Base-by-base conservation (phyloP, 129 eudicot genomes). In the Flaveria robusta region DNA sequence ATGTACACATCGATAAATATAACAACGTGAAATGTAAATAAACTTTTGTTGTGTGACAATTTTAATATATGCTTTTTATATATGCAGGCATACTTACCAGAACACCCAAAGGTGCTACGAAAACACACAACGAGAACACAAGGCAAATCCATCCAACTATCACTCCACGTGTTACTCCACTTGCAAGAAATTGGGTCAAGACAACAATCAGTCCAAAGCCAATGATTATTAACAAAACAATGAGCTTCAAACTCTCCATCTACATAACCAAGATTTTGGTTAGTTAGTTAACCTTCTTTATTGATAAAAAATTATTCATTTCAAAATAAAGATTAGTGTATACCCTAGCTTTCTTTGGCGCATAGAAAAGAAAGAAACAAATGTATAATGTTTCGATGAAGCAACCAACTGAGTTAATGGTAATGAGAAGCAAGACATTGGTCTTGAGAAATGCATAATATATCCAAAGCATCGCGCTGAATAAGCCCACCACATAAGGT, bases 401-500 rank as follows among this genome's bases (percentile, higher is more conserved):
- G 72, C 86, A 81, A 14, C 96, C 96, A 46, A 85, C 80, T 0
- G 85, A 81, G 74, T 90, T 90, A 19, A 90, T 90, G 50, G 92
- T 90, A 72, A 87, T 81, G 66, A 90, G 88, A 64, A 90, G 87
- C 62, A 81, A 47, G 12, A 84, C 83, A 45, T 90, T 66, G 68
- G 84, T 24, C 76, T 87, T 86, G 79, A 90, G 84, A 31, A 85
- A 72, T 1, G 92, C 96, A 31, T 87, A 90, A 23, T 87, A 87
- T 26, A 90, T 81, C 92, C 88, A 90, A 26, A 90, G 85, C 88
- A 88, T 79, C 0, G 96, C 85, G 27, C 96, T 90, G 86, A 87
- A 90, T 20, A 90, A 78, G 9, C 86, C 92, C 22, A 90, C 86
- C 46, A 90, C 89, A 56, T 90, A 90, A 1, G 96, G 96, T 22